Evolutionary conservation across 306 rosid genomes (phyloP).

Genomic region (Betula pendula): DNA sequence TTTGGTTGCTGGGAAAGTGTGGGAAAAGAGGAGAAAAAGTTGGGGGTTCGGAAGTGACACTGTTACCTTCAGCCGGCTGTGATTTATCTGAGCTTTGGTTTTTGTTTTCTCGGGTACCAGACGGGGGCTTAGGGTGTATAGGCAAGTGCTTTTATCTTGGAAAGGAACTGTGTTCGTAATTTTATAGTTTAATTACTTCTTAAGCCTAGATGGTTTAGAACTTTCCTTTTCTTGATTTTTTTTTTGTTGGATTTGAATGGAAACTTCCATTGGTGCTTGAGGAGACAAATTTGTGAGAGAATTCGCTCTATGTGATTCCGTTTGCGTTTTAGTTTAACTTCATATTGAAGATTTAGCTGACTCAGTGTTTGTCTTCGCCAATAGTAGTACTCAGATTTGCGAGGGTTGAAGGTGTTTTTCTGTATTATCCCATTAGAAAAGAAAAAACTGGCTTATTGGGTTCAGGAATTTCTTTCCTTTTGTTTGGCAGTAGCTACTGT

Average conservation of each 20-base stretch:
- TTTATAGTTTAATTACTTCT: background rate
- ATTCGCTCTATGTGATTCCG: background rate
- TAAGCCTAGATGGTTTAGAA: constrained; percentile 16
- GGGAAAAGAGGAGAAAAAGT: constrained; percentile 15
- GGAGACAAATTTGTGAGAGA: constrained; percentile 22
- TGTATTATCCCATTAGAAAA: background rate
- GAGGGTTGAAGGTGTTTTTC: constrained; percentile 8
- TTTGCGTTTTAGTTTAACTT: constrained; percentile 7
- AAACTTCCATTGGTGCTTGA: constrained; percentile 23
- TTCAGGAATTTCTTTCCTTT: background rate
- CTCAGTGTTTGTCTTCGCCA: constrained; percentile 11
- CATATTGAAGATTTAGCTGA: constrained; percentile 24
- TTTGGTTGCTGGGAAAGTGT: constrained; percentile 29
- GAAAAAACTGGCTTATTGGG: background rate
- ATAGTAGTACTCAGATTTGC: background rate
- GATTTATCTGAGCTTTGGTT: constrained; percentile 4
- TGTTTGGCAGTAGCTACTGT: constrained; percentile 6
- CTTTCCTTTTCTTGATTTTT: constrained; percentile 11
- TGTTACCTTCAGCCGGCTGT: constrained; percentile 12
- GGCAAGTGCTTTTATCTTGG: constrained; percentile 16
- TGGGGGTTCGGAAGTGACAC: constrained; percentile 4
- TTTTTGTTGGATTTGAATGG: background rate
- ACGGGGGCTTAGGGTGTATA: constrained; percentile 28
- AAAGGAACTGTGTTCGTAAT: constrained; percentile 17
- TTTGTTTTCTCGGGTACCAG: constrained; percentile 13